A percentile compares a stretch with the other conserved stretches of the same genome.
Conservation (phyloP, 2,329 filamentous ascomycete genomes). For the Colletotrichum cuscutae region DNA sequence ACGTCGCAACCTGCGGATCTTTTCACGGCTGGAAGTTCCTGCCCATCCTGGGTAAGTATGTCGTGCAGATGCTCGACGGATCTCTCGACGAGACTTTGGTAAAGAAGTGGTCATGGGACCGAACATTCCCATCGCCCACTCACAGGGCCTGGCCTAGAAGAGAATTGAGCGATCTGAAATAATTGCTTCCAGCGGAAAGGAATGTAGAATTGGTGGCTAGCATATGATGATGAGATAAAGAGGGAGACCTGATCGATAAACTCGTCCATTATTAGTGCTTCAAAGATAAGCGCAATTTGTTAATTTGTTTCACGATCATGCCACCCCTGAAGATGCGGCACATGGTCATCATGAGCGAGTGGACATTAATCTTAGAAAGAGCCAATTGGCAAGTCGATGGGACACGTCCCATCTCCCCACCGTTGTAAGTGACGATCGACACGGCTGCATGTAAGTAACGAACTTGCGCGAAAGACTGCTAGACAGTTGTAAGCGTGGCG, state of each 20-base stretch:
- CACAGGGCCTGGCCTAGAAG: constrained; percentile 6
- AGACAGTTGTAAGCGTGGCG: neutral
- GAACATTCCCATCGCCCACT: constrained; percentile 4
- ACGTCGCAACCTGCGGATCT: constrained; percentile 63
- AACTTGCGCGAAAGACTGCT: neutral
- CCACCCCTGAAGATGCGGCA: too few species aligned
- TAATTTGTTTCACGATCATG: too few species aligned
- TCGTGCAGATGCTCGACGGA: constrained; percentile 52
- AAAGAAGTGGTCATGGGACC: constrained; percentile 47
- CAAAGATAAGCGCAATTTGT: too few species aligned
- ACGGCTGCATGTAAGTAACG: neutral
- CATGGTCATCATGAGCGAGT: too few species aligned
- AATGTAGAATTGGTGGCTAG: neutral
- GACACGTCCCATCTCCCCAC: neutral
- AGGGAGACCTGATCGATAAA: neutral
- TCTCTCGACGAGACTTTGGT: constrained; percentile 44
- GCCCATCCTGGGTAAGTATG: constrained; percentile 62
- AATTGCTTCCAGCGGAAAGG: neutral
- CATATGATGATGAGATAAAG: too few species aligned
- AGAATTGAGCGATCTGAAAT: neutral
- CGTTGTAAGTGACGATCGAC: neutral
- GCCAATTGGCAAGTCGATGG: neutral
- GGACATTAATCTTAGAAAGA: neutral
- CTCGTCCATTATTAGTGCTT: neutral
- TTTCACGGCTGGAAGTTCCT: constrained; percentile 65